These are phyloP conservation scores for Hondaea fermentalgiana DNA, from an alignment of 108 stramenopile genomes.

Conservation along the genomic window DNA sequence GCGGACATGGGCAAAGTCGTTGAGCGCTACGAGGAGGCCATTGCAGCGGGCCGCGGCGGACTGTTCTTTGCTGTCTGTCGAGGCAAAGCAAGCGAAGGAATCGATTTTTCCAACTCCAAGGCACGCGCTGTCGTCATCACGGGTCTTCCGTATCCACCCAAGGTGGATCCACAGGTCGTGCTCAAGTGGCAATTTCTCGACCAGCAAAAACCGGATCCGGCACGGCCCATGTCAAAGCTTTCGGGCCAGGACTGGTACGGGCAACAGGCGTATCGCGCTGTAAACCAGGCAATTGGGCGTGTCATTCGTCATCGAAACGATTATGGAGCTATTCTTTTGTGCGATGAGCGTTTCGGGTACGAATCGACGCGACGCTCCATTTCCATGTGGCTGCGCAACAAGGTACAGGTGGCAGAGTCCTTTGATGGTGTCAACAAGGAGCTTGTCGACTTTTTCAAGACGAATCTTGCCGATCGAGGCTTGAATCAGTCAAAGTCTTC, in stretches of 20 bases:
- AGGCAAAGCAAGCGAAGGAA: conserved; percentile 69
- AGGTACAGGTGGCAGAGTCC: background rate
- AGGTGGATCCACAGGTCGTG: conserved; percentile 81
- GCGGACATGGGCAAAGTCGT: conserved; percentile 5
- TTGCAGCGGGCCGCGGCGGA: conserved; percentile 58
- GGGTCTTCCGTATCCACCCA: conserved; percentile 89
- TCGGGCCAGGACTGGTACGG: conserved; percentile 92
- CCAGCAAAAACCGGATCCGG: background rate
- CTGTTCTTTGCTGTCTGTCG: conserved; percentile 89
- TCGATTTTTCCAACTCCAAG: conserved; percentile 81
- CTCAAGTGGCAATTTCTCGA: conserved; percentile 86
- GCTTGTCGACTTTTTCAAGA: background rate
- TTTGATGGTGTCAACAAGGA: background rate
- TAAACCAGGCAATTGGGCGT: conserved; percentile 95
- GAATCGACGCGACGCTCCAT: conserved; percentile 24
- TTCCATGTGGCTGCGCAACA: background rate
- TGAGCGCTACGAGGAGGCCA: background rate
- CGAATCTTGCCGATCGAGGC: background rate
- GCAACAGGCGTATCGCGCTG: conserved; percentile 88
- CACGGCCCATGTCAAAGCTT: conserved; percentile 22
- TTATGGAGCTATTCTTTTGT: conserved; percentile 84
- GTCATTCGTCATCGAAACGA: conserved; percentile 94
- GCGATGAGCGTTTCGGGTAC: conserved; percentile 75
- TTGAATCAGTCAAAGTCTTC: background rate
- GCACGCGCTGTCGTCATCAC: conserved; percentile 91